Evolutionary conservation across 2,329 filamentous ascomycete genomes (phyloP).

Genomic region (Aspergillus sp.): DNA sequence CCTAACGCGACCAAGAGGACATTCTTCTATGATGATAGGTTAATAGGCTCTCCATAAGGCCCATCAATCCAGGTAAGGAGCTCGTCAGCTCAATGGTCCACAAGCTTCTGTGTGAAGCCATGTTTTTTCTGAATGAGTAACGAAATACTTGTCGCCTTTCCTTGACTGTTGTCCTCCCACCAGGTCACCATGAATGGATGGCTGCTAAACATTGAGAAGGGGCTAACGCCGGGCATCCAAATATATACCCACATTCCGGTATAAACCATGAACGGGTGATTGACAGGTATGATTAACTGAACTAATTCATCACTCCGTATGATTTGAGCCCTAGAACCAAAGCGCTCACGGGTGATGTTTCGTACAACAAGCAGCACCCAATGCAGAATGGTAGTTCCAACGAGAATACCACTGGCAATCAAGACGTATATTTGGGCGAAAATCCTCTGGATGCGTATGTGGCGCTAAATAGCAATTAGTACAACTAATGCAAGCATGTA

Average conservation of each 20-base stretch:
- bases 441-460: neutral
- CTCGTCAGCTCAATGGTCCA: slow-evolving; percentile 19
- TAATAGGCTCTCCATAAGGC: slow-evolving; percentile 28
- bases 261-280: slow-evolving; percentile 19
- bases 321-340: slow-evolving; percentile 14
- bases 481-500: neutral
- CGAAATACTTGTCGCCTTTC: slow-evolving; percentile 22
- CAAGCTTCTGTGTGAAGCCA: slow-evolving; percentile 24
- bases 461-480: slow-evolving; percentile 2
- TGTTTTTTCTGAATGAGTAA: slow-evolving; percentile 9
- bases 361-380: slow-evolving; percentile 20
- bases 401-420: neutral
- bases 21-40: slow-evolving; percentile 28
- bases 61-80: slow-evolving; percentile 26
- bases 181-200: slow-evolving; percentile 34
- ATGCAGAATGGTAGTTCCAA: slow-evolving; percentile 8
- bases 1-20: slow-evolving; percentile 36
- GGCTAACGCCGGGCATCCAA: slow-evolving; percentile 27
- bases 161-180: slow-evolving; percentile 24
- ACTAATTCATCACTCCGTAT: neutral
- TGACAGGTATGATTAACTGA: slow-evolving; percentile 18
- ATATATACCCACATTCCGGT: slow-evolving; percentile 26
- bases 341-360: slow-evolving; percentile 20
- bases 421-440: slow-evolving; percentile 4
- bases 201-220: slow-evolving; percentile 24